A percentile compares a stretch with the other conserved stretches of the same genome.
Evolutionary conservation across 345 rosid genomes (phyloP).

Genomic region (Capsella bursapastoris): DNA sequence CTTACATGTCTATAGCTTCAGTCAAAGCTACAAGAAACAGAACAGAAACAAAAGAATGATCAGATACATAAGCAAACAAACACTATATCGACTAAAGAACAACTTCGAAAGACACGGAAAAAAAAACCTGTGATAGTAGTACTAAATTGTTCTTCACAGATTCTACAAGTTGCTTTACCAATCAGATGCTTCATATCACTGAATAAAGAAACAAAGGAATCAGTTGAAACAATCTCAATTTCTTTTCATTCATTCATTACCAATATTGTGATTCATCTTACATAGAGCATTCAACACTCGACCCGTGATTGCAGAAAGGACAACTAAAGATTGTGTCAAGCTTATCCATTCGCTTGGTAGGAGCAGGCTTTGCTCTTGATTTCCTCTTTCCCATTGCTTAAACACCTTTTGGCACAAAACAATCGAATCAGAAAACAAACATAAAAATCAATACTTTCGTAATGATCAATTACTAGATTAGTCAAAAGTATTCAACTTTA

Average conservation of each 20-base stretch:
- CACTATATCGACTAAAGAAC: not conserved
- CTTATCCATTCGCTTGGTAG: slow-evolving; percentile 91
- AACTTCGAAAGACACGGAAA: not conserved
- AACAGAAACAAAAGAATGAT: slow-evolving; percentile 21
- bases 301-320: slow-evolving; percentile 95
- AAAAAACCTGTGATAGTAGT: slow-evolving; percentile 77
- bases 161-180: slow-evolving; percentile 79
- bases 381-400: slow-evolving; percentile 92
- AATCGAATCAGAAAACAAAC: not conserved
- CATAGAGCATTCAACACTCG: slow-evolving; percentile 86
- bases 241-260: not conserved
- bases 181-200: slow-evolving; percentile 91
- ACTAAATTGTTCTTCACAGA: slow-evolving; percentile 89
- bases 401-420: not conserved
- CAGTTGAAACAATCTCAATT: not conserved
- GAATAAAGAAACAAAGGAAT: slow-evolving; percentile 26
- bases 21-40: slow-evolving; percentile 69
- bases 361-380: slow-evolving; percentile 93
- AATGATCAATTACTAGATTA: not conserved
- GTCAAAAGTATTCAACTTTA: not conserved
- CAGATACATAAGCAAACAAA: not conserved
- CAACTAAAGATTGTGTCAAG: slow-evolving; percentile 95
- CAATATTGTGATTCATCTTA: slow-evolving; percentile 38
- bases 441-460: not conserved
- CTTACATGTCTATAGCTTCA: slow-evolving; percentile 96